Evolutionary conservation across 2,329 filamentous ascomycete species (phyloP), one percentile per base, ranked within the genome.

Genomic region (Alternaria atra): DNA sequence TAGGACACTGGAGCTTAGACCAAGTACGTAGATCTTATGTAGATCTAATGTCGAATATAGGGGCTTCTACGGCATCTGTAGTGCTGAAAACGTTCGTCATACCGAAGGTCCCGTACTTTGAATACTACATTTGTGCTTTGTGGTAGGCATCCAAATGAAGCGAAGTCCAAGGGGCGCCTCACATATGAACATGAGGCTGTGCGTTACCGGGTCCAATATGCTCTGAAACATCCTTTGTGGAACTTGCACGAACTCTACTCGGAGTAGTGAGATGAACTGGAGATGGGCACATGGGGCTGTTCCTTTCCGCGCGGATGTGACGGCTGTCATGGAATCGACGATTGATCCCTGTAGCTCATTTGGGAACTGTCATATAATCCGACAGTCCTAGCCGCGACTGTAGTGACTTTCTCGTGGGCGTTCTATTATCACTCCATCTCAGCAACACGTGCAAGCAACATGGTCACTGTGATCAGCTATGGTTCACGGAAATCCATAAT

Each of bases 1-100:
- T 37, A 71, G 69, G 65, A 72, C 37, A 67, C 67, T 47, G 67
- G 61, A 30, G 65, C 61, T 17, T 63, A 64, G 43, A 52, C 55
- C 34, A 64, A 52, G 39, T 64, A 30, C 25, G 39, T 51, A 44
- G 40, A 60, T 57, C 54, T 52, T 52, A 57, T 35, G 58, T 51
- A 47, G 51, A 52, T 52, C 25, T 13, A 12, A 7, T 12, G 17
- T n/a, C 35, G 10, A 23, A 10, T 46, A 44, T 47, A 32, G 47
- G 29, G 15, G 40, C 47, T 34, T 42, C 10, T 34, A 46, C 43
- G 42, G 29, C 15, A 25, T 15, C 12, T 37, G 47, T 47, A 60
- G 27, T 40, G n/a, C 29, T 52, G 20, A 40, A 52, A 60, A 60
- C 53, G 15, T 23, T 29, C 32, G 40, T 15, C 25, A 39, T 40